Base-by-base conservation (phyloP, 2,329 filamentous ascomycete species). In the Myriosclerotinia scirpicola region DNA sequence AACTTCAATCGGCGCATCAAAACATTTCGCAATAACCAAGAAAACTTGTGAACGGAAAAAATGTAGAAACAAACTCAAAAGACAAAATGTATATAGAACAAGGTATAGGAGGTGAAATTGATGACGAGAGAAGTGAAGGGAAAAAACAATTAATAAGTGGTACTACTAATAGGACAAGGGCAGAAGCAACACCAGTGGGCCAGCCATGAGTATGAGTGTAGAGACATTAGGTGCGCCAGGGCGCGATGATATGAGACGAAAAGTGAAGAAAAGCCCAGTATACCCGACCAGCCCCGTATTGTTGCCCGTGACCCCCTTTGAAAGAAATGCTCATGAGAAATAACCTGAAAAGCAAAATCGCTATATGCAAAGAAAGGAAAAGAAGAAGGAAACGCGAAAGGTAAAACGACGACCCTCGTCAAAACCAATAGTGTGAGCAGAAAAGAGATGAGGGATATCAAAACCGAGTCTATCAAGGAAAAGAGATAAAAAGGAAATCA, bases 1-100 rank as follows among this genome's bases (percentile, higher is more conserved):
- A 62, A 67, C 55, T 48, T 52, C 65, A 68, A 68, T 58, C 65
- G 50, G 50, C 50, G 63, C 65, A 65, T 69, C 65, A 68, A 63
- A 67, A 63, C 65, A 65, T 64, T 62, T 36, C 64, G 55, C 68
- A 69, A 59, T 60, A 69, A 65, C 55, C 46, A 66, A 65, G 48
- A 54, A 38, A 40, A 46, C 48, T 26, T 12, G 48, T 40, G 20
- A 50, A 20, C 26, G 26, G 14, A 38, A 48, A 66, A 38, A 56
- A 38, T 30, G 30, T 26, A 44, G 48, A 60, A 67, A 62, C 67
- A 58, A 62, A 68, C 70, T 60, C 53, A 68, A 65, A 64, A 70
- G 71, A 70, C 64, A 64, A 71, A 59, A 67, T 74, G 77, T 83
- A 82, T 83, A 83, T 85, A 80, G 82, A 84, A 85, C 83, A 85